phyloP scores from a whole-genome alignment of 208 protist species.

The Acanthamoeba healyi region DNA sequence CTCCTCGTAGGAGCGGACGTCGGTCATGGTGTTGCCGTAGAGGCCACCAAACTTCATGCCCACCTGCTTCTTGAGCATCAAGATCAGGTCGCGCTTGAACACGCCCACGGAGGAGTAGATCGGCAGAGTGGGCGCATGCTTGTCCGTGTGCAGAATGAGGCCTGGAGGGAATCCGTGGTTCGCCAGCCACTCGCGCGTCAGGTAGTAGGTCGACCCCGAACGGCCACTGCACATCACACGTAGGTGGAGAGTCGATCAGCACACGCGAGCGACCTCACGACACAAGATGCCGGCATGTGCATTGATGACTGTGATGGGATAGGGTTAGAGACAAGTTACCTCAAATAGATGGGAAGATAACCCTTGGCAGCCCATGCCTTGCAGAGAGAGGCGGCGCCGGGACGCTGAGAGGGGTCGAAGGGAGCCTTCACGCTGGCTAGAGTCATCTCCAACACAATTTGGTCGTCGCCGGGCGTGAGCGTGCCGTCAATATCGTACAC shows the following conservation, averaged over 20 bases:
- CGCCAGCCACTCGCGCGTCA: constrained; percentile 76
- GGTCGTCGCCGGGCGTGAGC: constrained; percentile 74
- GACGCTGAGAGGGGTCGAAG: constrained; percentile 62
- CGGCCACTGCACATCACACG: constrained; percentile 24
- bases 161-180: constrained; percentile 75
- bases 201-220: constrained; percentile 75
- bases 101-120: constrained; percentile 69
- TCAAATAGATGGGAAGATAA: constrained; percentile 78
- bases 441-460: constrained; percentile 72
- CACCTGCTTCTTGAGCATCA: neutral
- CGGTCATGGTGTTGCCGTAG: constrained; percentile 75
- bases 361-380: constrained; percentile 72
- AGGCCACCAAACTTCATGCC: constrained; percentile 45
- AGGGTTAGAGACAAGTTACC: neutral
- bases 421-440: constrained; percentile 57
- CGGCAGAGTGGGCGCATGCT: constrained; percentile 76
- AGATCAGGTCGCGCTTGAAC: constrained; percentile 74
- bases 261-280: neutral
- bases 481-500: constrained; percentile 80
- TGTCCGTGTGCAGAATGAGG: constrained; percentile 72
- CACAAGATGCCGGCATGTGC: no score
- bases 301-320: no score
- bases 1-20: constrained; percentile 70
- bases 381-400: constrained; percentile 66
- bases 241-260: neutral